These are phyloP conservation scores for Candida xiaguanensis DNA, from an alignment of 805 yeast species.

Conservation along the genomic window DNA sequence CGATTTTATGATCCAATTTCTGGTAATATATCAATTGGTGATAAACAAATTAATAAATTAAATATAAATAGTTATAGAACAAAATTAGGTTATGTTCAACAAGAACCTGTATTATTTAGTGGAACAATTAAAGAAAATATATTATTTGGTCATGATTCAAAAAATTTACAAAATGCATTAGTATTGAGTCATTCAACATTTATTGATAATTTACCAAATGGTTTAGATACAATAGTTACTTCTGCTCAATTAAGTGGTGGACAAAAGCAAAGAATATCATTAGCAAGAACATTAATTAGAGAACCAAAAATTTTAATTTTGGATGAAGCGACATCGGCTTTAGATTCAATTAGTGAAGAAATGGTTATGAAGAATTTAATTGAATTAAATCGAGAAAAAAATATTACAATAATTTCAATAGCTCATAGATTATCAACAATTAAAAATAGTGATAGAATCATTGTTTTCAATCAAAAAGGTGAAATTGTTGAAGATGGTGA, in stretches of 20 bases:
- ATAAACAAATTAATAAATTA: conserved; percentile 56
- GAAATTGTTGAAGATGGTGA: conserved; percentile 63
- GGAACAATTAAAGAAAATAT: conserved; percentile 85
- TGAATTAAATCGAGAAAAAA: conserved; percentile 46
- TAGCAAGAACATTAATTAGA: conserved; percentile 80
- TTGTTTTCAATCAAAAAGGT: conserved; percentile 58
- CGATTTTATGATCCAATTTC: conserved; percentile 76
- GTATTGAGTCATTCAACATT: conserved; percentile 75
- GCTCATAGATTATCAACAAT: conserved; percentile 92
- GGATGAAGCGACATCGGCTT: conserved; percentile 94
- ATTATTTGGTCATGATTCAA: conserved; percentile 66
- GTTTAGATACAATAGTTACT: conserved; percentile 68
- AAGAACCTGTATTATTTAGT: conserved; percentile 85
- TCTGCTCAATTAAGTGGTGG: conserved; percentile 87
- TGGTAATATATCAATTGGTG: conserved; percentile 67
- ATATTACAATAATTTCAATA: conserved; percentile 74
- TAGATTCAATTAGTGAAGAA: conserved; percentile 85
- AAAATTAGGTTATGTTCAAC: conserved; percentile 85
- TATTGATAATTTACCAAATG: conserved; percentile 72
- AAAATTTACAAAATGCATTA: conserved; percentile 58
- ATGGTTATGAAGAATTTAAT: conserved; percentile 72
- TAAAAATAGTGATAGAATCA: conserved; percentile 71
- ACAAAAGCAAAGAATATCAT: conserved; percentile 87
- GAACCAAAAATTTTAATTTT: conserved; percentile 77
- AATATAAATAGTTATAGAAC: conserved; percentile 71